phyloP scores from a whole-genome alignment of 2,329 filamentous ascomycete genomes.

The Exophiala aquamarina region DNA sequence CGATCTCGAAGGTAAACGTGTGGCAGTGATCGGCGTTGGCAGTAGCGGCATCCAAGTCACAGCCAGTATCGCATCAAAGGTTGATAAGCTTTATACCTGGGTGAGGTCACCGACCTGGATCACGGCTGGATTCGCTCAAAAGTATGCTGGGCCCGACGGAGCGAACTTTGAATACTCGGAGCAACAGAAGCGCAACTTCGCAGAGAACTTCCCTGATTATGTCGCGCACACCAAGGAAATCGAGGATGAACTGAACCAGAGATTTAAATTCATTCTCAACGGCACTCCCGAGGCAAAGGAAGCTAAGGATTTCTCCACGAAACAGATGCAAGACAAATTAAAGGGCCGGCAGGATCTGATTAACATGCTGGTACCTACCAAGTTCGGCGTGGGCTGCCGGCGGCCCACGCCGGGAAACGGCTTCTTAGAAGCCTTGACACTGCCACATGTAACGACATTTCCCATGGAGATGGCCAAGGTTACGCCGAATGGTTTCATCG shows the following conservation, averaged over 20 bases:
- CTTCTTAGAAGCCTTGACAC: constrained; percentile 42
- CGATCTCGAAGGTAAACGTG: constrained; percentile 29
- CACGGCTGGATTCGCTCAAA: constrained; percentile 23
- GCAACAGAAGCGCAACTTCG: constrained; percentile 21
- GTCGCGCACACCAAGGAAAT: constrained; percentile 49
- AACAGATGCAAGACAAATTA: constrained; percentile 16
- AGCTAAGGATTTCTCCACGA: constrained; percentile 30
- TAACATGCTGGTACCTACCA: constrained; percentile 45
- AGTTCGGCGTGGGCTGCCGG: constrained; percentile 43
- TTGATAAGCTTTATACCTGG: constrained; percentile 30
- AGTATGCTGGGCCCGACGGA: constrained; percentile 24
- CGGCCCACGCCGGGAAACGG: constrained; percentile 43
- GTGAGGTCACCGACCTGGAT: constrained; percentile 30
- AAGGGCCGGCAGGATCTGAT: constrained; percentile 39
- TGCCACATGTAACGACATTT: constrained; percentile 47
- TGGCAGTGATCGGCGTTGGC: constrained; percentile 30
- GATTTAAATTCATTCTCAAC: constrained; percentile 55
- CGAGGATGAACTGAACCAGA: constrained; percentile 52
- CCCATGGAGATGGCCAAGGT: constrained; percentile 41
- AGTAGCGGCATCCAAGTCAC: constrained; percentile 29
- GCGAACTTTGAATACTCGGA: constrained; percentile 32
- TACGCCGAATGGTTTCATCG: constrained; percentile 33
- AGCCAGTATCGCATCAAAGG: constrained; percentile 29
- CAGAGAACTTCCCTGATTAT: constrained; percentile 13
- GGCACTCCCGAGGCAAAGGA: constrained; percentile 45